phyloP scores from a whole-genome alignment of 1,139 yeast genomes.

The Nakaseomyces sp. region DNA sequence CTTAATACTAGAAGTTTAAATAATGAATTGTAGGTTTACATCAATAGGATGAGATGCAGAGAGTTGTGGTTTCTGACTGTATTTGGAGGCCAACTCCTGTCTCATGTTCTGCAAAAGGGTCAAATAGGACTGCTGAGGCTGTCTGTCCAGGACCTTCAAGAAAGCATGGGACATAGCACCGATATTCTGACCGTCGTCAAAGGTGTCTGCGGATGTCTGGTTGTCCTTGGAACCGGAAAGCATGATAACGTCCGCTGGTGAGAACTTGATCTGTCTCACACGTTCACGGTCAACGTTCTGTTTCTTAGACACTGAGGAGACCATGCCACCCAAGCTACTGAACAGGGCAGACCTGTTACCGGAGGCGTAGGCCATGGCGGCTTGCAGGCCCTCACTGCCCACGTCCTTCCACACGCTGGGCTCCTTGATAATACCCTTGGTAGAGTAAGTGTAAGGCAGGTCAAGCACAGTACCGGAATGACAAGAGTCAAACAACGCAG shows the following conservation, averaged over 20 bases:
- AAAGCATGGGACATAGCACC: constrained; percentile 97
- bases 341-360: constrained; percentile 59
- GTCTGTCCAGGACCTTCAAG: constrained; percentile 54
- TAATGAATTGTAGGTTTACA: constrained; percentile 54
- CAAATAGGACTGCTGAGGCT: constrained; percentile 68
- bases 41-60: constrained; percentile 81
- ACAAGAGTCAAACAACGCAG: constrained; percentile 86
- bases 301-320: constrained; percentile 37
- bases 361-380: constrained; percentile 61
- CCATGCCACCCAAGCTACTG: constrained; percentile 41
- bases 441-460: constrained; percentile 80
- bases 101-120: constrained; percentile 78
- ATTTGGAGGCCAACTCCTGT: constrained; percentile 54
- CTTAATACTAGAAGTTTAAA: constrained; percentile 11
- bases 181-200: constrained; percentile 66
- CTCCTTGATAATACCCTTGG: constrained; percentile 85
- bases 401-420: constrained; percentile 82
- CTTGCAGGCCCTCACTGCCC: constrained; percentile 63
- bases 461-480: constrained; percentile 91
- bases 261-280: constrained; percentile 52
- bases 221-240: constrained; percentile 88
- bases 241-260: constrained; percentile 83
- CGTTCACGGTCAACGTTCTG: constrained; percentile 35
- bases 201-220: constrained; percentile 73
- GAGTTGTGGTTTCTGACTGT: constrained; percentile 83